A percentile compares a stretch with the other conserved stretches of the same genome.
phyloP scores from a whole-genome alignment of 169 alveolate genomes.

The Eimeria praecox region DNA sequence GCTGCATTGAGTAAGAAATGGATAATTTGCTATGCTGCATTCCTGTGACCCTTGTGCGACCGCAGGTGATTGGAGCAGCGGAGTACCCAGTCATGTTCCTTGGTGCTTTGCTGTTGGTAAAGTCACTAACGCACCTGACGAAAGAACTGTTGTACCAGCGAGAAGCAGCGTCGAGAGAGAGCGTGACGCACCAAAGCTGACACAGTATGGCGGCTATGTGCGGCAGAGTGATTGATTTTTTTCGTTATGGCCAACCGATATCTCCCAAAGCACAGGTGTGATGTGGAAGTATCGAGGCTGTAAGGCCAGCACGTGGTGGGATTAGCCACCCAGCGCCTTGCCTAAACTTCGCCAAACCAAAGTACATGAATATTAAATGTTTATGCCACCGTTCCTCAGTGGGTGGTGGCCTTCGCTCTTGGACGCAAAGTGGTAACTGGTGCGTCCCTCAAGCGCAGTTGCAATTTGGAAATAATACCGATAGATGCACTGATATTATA shows the following conservation, averaged over 20 bases:
- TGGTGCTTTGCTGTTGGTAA: conserved; percentile 51
- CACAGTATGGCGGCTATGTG: neutral
- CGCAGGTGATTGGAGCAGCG: conserved; percentile 64
- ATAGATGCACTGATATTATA: neutral
- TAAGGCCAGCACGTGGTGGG: neutral
- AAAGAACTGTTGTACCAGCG: conserved; percentile 40
- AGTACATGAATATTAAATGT: neutral
- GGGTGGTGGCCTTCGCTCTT: neutral
- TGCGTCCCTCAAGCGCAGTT: neutral
- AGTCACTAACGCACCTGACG: conserved; percentile 46
- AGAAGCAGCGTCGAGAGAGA: neutral
- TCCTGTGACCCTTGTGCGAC: neutral
- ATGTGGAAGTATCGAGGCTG: neutral
- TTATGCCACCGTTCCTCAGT: neutral
- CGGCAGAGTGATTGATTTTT: neutral
- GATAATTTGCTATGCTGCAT: neutral
- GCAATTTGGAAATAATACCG: neutral
- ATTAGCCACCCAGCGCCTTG: neutral
- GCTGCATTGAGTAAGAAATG: neutral
- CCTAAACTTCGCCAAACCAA: neutral
- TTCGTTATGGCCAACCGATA: neutral
- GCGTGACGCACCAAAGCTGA: neutral
- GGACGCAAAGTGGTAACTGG: neutral
- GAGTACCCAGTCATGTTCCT: conserved; percentile 69
- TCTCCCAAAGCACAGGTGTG: neutral